Percentiles rank a stretch among this genome's conserved stretches.
Conservation (phyloP, 1,139 yeast species). For the Scheffersomyces stambukii region DNA sequence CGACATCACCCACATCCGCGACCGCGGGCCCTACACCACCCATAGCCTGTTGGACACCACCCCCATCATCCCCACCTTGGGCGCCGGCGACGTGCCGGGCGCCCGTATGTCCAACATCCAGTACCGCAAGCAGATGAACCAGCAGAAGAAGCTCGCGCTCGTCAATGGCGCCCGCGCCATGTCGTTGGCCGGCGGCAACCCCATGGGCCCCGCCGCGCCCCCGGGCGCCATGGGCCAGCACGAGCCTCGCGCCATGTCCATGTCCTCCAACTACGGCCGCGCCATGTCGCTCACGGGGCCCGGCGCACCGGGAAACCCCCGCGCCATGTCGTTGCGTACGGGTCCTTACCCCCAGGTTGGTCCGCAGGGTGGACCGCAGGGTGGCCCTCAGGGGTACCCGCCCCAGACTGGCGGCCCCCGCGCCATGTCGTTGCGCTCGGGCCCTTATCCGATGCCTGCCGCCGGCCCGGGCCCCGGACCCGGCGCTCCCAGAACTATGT, state of each 20-base stretch:
- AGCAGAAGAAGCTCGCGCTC: conserved; percentile 57
- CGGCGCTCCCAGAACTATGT: conserved; percentile 23
- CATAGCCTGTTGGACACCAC: conserved; percentile 50
- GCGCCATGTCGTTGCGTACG: conserved; percentile 13
- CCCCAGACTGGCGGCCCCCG: conserved; percentile 15
- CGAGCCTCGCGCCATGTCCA: conserved; percentile 57
- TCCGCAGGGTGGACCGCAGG: too few relatives aligned
- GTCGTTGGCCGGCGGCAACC: conserved; percentile 35
- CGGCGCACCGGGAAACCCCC: conserved; percentile 12
- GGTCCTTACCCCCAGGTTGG: conserved; percentile 9
- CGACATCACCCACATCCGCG: conserved; percentile 59
- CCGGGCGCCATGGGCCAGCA: conserved; percentile 11
- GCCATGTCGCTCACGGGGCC: conserved; percentile 22
- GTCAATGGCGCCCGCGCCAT: conserved; percentile 46
- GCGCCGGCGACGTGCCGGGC: conserved; percentile 13
- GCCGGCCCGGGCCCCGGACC: conserved; percentile 4
- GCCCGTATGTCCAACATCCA: conserved; percentile 27
- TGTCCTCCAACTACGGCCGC: conserved; percentile 34
- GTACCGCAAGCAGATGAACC: conserved; percentile 66
- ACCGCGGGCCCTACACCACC: conserved; percentile 59
- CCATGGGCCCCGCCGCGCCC: conserved; percentile 18
- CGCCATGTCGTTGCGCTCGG: conserved; percentile 12
- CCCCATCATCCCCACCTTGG: conserved; percentile 69
- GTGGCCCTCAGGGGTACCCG: conserved; percentile 2
- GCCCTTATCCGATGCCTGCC: conserved; percentile 6